Percentiles rank a stretch among this genome's conserved stretches.
Evolutionary conservation across 495 filamentous ascomycete genomes (phyloP).

Genomic region (Letharia columbiana): DNA sequence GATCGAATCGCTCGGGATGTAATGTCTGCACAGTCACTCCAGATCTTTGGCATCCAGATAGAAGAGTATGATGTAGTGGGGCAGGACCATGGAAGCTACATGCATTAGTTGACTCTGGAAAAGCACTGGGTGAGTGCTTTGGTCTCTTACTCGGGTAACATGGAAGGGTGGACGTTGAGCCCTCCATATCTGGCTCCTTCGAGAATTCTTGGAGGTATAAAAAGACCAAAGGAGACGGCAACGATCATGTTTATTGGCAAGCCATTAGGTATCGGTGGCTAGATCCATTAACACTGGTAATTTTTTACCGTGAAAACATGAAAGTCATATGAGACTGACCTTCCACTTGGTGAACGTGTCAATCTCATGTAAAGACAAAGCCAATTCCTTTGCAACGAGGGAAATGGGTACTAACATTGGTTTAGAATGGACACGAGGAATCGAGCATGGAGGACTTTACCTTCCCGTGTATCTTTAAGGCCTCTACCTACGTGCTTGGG

Average conservation of each 20-base stretch:
- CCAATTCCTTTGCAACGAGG: slow-evolving; percentile 49
- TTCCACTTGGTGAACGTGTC: slow-evolving; percentile 77
- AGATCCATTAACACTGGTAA: slow-evolving; percentile 14
- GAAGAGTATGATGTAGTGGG: slow-evolving; percentile 70
- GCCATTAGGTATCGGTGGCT: slow-evolving; percentile 49
- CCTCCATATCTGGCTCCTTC: slow-evolving; percentile 66
- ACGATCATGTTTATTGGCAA: slow-evolving; percentile 70
- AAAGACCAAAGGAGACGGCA: slow-evolving; percentile 91
- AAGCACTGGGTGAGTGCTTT: not conserved
- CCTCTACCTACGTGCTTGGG: slow-evolving; percentile 68
- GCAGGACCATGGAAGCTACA: slow-evolving; percentile 63
- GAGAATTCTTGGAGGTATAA: slow-evolving; percentile 72
- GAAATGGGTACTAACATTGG: slow-evolving; percentile 62
- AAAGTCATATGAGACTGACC: slow-evolving; percentile 35
- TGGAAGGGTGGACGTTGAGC: slow-evolving; percentile 89
- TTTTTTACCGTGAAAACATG: not conserved
- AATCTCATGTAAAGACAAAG: slow-evolving; percentile 61
- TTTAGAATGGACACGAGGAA: slow-evolving; percentile 14
- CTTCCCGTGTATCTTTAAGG: slow-evolving; percentile 58
- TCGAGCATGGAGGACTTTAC: slow-evolving; percentile 34
- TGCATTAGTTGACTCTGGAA: not conserved
- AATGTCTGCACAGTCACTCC: slow-evolving; percentile 83
- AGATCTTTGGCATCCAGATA: slow-evolving; percentile 45
- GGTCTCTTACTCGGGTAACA: slow-evolving; percentile 65
- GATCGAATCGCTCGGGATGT: slow-evolving; percentile 64